Evolutionary conservation across 805 yeast species (phyloP).

Genomic region (Candida anglica): DNA sequence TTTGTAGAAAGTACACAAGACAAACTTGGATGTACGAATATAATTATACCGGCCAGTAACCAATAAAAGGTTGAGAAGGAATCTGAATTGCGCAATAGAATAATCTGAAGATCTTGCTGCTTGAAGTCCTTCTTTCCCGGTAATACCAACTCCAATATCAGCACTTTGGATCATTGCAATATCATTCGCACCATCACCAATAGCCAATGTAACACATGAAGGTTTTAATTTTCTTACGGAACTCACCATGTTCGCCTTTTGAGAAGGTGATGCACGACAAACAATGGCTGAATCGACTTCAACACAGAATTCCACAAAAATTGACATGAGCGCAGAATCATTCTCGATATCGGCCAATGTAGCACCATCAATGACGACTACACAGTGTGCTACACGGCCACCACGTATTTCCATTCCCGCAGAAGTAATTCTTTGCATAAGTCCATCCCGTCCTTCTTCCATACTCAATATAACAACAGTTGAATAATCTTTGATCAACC

Average conservation of each 20-base stretch:
- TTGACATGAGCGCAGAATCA: slow-evolving; percentile 66
- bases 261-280: slow-evolving; percentile 96
- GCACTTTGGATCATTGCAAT: slow-evolving; percentile 99
- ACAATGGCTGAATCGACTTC: slow-evolving; percentile 87
- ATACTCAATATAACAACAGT: slow-evolving; percentile 70
- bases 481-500: slow-evolving; percentile 87
- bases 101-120: slow-evolving; percentile 95
- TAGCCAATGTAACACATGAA: slow-evolving; percentile 80
- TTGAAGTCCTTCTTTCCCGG: slow-evolving; percentile 95
- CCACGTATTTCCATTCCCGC: slow-evolving; percentile 69
- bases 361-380: slow-evolving; percentile 91
- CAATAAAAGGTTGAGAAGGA: slow-evolving; percentile 70
- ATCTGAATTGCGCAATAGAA: slow-evolving; percentile 92
- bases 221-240: slow-evolving; percentile 70
- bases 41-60: slow-evolving; percentile 98
- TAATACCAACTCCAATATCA: slow-evolving; percentile 95
- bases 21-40: slow-evolving; percentile 85
- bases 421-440: slow-evolving; percentile 67
- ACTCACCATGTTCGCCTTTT: slow-evolving; percentile 85
- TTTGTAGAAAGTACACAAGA: slow-evolving; percentile 90
- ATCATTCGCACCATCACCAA: slow-evolving; percentile 99
- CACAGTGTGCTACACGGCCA: slow-evolving; percentile 88
- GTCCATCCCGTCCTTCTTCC: slow-evolving; percentile 46
- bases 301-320: slow-evolving; percentile 82
- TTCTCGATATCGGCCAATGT: slow-evolving; percentile 71